Base-by-base conservation (phyloP, 2,329 filamentous ascomycete species). In the Ascochyta viciae-villosae region DNA sequence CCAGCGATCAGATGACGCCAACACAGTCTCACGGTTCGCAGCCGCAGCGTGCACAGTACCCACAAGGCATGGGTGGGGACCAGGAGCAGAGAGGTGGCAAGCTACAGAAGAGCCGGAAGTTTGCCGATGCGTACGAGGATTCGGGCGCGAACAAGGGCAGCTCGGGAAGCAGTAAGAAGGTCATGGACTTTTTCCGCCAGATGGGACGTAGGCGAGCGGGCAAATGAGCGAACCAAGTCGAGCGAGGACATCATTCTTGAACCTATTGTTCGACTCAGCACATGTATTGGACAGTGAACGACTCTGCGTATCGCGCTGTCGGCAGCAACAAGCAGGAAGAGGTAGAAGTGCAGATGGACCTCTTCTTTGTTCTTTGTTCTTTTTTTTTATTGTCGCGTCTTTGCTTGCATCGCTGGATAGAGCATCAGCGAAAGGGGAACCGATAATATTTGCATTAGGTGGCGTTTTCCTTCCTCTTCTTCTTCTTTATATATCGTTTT, bases 101-200 rank as follows among this genome's bases (percentile, higher is more conserved):
- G 10, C 79, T 95, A 41, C 90, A 95, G 69, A 96, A 96, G 74
- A 92, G 94, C 77, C 87, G 92, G 54, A 88, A 86, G 63, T 96
- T 99, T 66, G 88, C 86, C 1, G 92, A 97, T 68, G 92, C 90
- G 2, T 97, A 96, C 73, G 92, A 96, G 58, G 85, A 87, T 34
- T 58, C 63, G 47, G 65, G 63, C 12, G 64, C 60, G n/a, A 71
- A 70, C 58, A 72, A 72, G 63, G 68, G 67, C 33, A 67, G 64
- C 40, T 66, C 65, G 5, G 94, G 94, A 40, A 96, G 90, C 75
- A 94, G 88, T 13, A 89, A 93, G 74, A 88, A 92, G 72, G 95
- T 99, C 35, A 98, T 99, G 93, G 94, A 99, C 78, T 96, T 98
- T 77, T 99, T 99, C 82, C 85, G 95, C 67, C 85, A 93, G 74